Evolutionary conservation across 495 filamentous ascomycete species (phyloP).

Genomic region (Immersiella caudata): DNA sequence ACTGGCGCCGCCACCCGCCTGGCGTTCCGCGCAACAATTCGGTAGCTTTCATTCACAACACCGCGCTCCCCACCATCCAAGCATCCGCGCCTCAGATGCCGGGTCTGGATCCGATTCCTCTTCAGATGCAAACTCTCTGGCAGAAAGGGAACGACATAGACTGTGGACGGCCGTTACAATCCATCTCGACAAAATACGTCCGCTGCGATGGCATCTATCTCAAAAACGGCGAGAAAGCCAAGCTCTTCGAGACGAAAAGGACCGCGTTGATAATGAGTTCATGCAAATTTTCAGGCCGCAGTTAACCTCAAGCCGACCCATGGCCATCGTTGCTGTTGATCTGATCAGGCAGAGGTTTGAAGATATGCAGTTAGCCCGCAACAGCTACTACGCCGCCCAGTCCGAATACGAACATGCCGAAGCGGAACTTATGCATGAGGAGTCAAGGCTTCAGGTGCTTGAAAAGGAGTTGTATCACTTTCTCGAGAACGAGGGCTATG

Average conservation of each 20-base stretch:
- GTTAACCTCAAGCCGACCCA: constrained; percentile 18
- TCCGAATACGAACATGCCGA: constrained; percentile 31
- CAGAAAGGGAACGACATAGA: background rate
- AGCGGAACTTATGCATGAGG: constrained; percentile 26
- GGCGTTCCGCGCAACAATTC: background rate
- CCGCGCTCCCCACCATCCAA: background rate
- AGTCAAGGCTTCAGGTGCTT: constrained; percentile 26
- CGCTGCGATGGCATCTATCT: constrained; percentile 22
- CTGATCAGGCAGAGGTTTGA: constrained; percentile 22
- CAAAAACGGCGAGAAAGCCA: constrained; percentile 28
- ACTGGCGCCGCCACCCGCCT: background rate
- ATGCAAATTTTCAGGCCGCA: constrained; percentile 34
- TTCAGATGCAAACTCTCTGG: background rate
- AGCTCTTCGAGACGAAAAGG: constrained; percentile 24
- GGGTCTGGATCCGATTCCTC: background rate
- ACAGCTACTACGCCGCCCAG: constrained; percentile 33
- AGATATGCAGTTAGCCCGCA: constrained; percentile 31
- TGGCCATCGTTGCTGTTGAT: constrained; percentile 16
- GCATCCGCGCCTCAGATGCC: background rate
- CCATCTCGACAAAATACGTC: constrained; percentile 21
- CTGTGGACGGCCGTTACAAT: constrained; percentile 25
- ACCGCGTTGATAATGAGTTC: constrained; percentile 32
- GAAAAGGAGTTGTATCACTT: constrained; percentile 28
- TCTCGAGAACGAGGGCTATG: background rate
- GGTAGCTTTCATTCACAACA: background rate